These are phyloP conservation scores for Begonia masoniana DNA, from an alignment of 306 rosid species.

Conservation along the genomic window DNA sequence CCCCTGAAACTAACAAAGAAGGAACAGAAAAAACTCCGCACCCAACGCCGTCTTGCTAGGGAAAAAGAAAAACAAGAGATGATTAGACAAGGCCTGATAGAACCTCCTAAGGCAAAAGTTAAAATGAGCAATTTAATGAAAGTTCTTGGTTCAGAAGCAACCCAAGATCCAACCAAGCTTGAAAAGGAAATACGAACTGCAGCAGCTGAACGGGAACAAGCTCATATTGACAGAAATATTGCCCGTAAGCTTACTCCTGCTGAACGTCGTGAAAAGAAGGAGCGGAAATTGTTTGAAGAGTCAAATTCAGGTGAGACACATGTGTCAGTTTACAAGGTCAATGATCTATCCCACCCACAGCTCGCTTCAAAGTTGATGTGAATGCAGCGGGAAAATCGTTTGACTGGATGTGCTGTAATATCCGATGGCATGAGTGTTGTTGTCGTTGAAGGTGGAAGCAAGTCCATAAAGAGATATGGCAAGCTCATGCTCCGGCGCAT, in stretches of 20 bases:
- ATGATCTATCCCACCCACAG: slow-evolving; percentile 75
- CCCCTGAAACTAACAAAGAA: slow-evolving; percentile 89
- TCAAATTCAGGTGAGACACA: slow-evolving; percentile 43
- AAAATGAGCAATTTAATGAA: slow-evolving; percentile 91
- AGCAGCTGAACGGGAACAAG: slow-evolving; percentile 97
- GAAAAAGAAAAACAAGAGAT: slow-evolving; percentile 94
- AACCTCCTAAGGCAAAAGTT: slow-evolving; percentile 90
- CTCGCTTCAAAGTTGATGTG: slow-evolving; percentile 80
- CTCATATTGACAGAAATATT: slow-evolving; percentile 86
- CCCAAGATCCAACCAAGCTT: slow-evolving; percentile 92
- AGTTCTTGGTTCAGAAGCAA: slow-evolving; percentile 97
- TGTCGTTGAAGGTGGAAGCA: slow-evolving; percentile 90
- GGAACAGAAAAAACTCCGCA: slow-evolving; percentile 92
- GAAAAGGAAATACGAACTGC: slow-evolving; percentile 92
- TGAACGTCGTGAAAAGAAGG: slow-evolving; percentile 92
- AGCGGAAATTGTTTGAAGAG: slow-evolving; percentile 79
- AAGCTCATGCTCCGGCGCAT: slow-evolving; percentile 83
- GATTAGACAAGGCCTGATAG: slow-evolving; percentile 91
- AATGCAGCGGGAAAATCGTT: slow-evolving; percentile 84
- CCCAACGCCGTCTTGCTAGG: slow-evolving; percentile 79
- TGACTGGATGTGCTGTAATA: slow-evolving; percentile 84
- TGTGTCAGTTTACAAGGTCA: slow-evolving; percentile 70
- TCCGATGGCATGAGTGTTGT: slow-evolving; percentile 62
- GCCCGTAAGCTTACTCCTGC: slow-evolving; percentile 98
- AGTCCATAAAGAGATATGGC: slow-evolving; percentile 83